These are phyloP conservation scores for Paxillus ammoniavirescens DNA, from an alignment of 768 basidiomycete species.

Conservation along the genomic window DNA sequence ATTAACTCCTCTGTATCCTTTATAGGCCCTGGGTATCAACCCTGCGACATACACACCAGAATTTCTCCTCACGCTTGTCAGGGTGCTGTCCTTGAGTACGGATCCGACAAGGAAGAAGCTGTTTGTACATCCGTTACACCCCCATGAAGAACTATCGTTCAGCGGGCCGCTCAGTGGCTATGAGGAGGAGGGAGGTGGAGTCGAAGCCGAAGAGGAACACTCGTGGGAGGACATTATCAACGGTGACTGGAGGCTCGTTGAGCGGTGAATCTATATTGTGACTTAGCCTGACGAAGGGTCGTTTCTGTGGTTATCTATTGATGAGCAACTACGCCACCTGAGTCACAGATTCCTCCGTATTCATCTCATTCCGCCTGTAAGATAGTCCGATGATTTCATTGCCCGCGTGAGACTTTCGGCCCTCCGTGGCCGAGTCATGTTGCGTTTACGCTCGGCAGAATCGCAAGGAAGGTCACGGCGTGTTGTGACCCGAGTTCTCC, in stretches of 20 bases:
- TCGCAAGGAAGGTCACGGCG: neutral
- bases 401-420: no score
- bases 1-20: neutral
- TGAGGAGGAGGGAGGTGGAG: slow-evolving; percentile 8
- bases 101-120: slow-evolving; percentile 9
- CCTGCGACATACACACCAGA: slow-evolving; percentile 61
- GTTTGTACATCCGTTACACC: slow-evolving; percentile 17
- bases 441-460: slow-evolving; percentile 13
- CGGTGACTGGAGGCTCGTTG: slow-evolving; percentile 29
- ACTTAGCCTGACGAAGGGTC: neutral
- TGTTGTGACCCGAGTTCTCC: slow-evolving; percentile 15
- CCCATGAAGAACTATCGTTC: slow-evolving; percentile 26
- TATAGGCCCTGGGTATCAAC: slow-evolving; percentile 58
- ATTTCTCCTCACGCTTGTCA: slow-evolving; percentile 46
- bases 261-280: neutral
- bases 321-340: neutral
- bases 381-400: no score
- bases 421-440: neutral
- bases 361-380: neutral
- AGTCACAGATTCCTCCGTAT: neutral
- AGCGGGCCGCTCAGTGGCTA: slow-evolving; percentile 24
- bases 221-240: slow-evolving; percentile 29
- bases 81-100: slow-evolving; percentile 29
- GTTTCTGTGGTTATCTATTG: neutral
- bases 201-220: slow-evolving; percentile 12